Base-by-base conservation (phyloP, 495 filamentous ascomycete genomes). In the Apodospora peruviana region DNA sequence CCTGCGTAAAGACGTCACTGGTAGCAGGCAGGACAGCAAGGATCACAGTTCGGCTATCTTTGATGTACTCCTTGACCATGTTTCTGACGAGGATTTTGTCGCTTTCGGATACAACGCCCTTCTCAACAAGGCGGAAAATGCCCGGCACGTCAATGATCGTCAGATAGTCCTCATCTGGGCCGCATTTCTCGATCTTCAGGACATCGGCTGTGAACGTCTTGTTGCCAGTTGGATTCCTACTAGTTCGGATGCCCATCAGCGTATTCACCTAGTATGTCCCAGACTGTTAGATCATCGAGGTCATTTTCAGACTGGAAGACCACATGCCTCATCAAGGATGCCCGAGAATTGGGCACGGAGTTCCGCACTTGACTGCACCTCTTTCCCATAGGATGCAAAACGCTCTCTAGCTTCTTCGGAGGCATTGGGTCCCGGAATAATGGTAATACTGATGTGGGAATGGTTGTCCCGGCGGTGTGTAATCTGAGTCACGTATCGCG, bases 131-230 rank as follows among this genome's bases (percentile, higher is more conserved):
- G n/a, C 71, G 73, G 60, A 86, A 85, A 24, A 85, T 79, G 8
- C 82, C 79, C 1, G 82, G 82, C 2, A 85, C 71, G 52, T 87
- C 80, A 36, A 85, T 78, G 1, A 87, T 65, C 39, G 68, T 83
- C 2, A 87, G 60, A 51, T 86, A 73, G 17, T 77, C 65, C 47
- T 81, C 67, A 0, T 48, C 44, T 0, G 80, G 81, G 4, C 83
- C 80, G 29, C 52, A 57, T 2, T 84, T 75, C 47, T 84, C 77
- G 5, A 85, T 66, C 17, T 68, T 71, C 14, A 85, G 65, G 4
- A 85, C 59, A 57, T 81, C 71, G 2, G 70, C 58, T 1, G 70
- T 73, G 50, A 84, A 84, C 0, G 70, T 56, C 5, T 43, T 50
- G 5, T 34, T 23, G 0, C 45, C 44, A 3, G 42, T 45, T 4